Base-by-base conservation (phyloP, 1,284 basidiomycete species). In the Ceratobasidium sp. region DNA sequence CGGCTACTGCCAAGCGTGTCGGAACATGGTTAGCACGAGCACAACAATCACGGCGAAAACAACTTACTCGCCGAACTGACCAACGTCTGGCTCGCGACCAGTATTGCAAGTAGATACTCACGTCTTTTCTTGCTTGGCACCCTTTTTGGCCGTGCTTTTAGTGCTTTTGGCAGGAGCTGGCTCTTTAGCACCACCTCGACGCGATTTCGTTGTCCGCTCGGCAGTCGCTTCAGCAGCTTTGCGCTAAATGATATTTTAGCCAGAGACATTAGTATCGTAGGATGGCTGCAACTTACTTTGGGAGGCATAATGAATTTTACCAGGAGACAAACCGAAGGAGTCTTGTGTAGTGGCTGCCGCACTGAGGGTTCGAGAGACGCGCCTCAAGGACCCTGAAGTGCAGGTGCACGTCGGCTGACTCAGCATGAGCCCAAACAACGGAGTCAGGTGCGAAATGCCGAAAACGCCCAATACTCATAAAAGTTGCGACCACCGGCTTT, bases 131-230 rank as follows among this genome's bases (percentile, higher is more conserved):
- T 58, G 54, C 53, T 72, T 72, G 56, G 48, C 46, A 62, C 43
- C 69, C 46, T 62, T 72, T 58, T 62, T 72, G 19, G 53, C 2
- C 11, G 69, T 22, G 1, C 46, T 16, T 34, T 62, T 72, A 19
- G 58, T 34, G 13, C 31, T 22, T 53, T 72, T 72, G 9, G 69
- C 53, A 59, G 53, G 29, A 53, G 69, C 41, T 46, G 69, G 46
- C 69, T 72, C 69, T 58, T 72, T 72, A 14, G 69, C 69, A 46
- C 69, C 46, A 59, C 39, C 69, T 22, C 69, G 56, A 31, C 69
- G 69, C 69, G 58, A 49, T 51, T 72, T 72, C 19, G 69, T 61
- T 48, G 58, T 72, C 27, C 69, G 69, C 58, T 72, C 69, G 29
- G 69, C 58, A 19, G 69, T 29, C 24, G 56, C 34, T 62, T 72